Base-by-base conservation (phyloP, 306 rosid genomes). In the Crotalaria pallida region DNA sequence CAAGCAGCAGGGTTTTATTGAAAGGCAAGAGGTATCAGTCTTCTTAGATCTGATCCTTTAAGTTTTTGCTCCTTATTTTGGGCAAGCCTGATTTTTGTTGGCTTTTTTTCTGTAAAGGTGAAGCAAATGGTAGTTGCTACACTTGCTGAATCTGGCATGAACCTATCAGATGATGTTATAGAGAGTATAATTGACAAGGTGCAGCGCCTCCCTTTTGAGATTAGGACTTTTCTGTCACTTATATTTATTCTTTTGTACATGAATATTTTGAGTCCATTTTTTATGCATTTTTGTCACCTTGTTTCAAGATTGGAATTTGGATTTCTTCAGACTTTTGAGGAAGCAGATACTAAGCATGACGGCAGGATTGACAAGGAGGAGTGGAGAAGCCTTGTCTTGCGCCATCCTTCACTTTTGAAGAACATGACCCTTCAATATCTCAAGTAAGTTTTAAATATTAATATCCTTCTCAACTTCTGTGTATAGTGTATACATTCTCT, bases 101-200 rank as follows among this genome's bases (percentile, higher is more conserved):
- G 78, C 29, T 6, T 40, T 10, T 56, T 56, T 12, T 27, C 3
- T 80, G 22, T 36, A 91, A 10, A 38, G 99, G 96, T 95, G 86
- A 95, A 95, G 89, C 99, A 95, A 86, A 95, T 95, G 99, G 99
- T 91, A 72, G 99, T 95, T 55, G 99, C 99, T 29, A 95, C 99
- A 55, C 96, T 91, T 12, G 97, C 99, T 11, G 97, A 95, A 80
- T 95, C 99, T 75, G 99, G 99, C 10, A 95, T 95, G 99, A 95
- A 95, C 79, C 87, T 95, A 67, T 91, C 99, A 3, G 97, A 95
- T 34, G 97, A 94, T 76, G 92, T 94, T 49, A 91, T 94, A 82
- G 99, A 94, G 78, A 94, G 99, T 80, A 94, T 94, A 82, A 94
- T 94, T 5, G 99, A 94, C 82, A 94, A 94, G 97, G 96, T 94